Evolutionary conservation across 2,329 filamentous ascomycete species (phyloP).

Genomic region (Byssochlamys sp.): DNA sequence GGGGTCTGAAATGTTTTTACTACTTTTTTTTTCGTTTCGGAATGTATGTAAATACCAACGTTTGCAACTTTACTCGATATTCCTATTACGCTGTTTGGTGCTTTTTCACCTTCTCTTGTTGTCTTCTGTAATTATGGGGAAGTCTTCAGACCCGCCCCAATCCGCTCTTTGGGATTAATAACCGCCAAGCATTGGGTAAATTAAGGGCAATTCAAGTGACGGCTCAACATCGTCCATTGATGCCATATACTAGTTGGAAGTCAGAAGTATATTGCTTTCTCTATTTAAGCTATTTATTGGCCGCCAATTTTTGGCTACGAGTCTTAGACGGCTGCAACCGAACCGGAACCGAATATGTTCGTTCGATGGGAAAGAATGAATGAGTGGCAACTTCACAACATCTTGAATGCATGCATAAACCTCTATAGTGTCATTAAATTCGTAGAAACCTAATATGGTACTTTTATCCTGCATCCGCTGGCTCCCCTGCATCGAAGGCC

Average conservation of each 20-base stretch:
- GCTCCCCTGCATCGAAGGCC: neutral
- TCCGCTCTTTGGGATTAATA: neutral
- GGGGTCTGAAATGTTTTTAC: neutral
- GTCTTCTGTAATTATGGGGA: neutral
- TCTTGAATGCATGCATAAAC: neutral
- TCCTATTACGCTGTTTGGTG: neutral
- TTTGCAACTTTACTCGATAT: neutral
- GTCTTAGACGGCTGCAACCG: neutral
- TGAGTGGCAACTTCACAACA: neutral
- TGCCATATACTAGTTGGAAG: neutral
- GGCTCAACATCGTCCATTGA: neutral
- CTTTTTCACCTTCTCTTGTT: neutral
- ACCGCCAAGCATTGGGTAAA: neutral
- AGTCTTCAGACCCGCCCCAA: neutral
- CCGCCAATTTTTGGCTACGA: neutral
- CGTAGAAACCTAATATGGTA: neutral
- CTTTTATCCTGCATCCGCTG: neutral
- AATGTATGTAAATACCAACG: conserved; percentile 9
- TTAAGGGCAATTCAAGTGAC: neutral
- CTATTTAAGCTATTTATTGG: neutral
- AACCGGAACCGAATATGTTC: neutral
- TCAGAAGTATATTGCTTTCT: neutral
- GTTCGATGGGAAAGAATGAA: neutral
- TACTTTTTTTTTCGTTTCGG: conserved; percentile 5
- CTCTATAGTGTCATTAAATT: neutral